These are phyloP conservation scores for Orbilia quercus DNA, from an alignment of 2,329 filamentous ascomycete genomes.

Conservation along the genomic window DNA sequence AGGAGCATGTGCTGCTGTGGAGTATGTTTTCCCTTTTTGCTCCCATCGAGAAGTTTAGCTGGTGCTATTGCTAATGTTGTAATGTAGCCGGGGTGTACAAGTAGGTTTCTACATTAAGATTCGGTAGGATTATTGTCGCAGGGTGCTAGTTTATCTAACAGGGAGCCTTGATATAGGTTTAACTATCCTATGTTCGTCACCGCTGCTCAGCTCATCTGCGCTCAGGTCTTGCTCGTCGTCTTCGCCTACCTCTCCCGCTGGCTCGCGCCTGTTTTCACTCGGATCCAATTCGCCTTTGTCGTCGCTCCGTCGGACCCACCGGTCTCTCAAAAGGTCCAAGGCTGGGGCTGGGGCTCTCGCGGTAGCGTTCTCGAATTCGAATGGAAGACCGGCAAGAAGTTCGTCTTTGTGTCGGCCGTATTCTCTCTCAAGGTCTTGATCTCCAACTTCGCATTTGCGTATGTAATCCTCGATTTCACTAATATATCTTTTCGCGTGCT, in stretches of 20 bases:
- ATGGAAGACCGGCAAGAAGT: constrained; percentile 65
- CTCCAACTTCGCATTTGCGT: constrained; percentile 69
- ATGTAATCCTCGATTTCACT: constrained; percentile 57
- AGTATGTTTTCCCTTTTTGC: constrained; percentile 55
- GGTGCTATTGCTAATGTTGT: constrained; percentile 15
- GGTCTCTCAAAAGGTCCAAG: constrained; percentile 61
- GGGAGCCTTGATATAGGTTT: constrained; percentile 63
- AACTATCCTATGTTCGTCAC: constrained; percentile 68
- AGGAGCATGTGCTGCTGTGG: constrained; percentile 59
- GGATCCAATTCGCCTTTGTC: constrained; percentile 64
- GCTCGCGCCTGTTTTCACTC: constrained; percentile 64
- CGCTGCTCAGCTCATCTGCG: constrained; percentile 67
- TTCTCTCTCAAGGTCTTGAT: constrained; percentile 68
- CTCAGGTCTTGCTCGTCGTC: constrained; percentile 66
- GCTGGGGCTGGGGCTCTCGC: constrained; percentile 67
- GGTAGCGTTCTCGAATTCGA: constrained; percentile 69
- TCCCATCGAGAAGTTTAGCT: background rate
- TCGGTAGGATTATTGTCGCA: background rate
- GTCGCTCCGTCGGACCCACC: constrained; percentile 62
- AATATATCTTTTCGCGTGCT: background rate
- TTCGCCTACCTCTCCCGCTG: constrained; percentile 67
- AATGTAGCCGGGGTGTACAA: constrained; percentile 59
- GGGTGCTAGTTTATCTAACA: background rate
- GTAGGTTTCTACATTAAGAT: constrained; percentile 35
- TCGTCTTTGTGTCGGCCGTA: constrained; percentile 66